Evolutionary conservation across 805 yeast species (phyloP).

Genomic region (Yamadazyma nakazawae): DNA sequence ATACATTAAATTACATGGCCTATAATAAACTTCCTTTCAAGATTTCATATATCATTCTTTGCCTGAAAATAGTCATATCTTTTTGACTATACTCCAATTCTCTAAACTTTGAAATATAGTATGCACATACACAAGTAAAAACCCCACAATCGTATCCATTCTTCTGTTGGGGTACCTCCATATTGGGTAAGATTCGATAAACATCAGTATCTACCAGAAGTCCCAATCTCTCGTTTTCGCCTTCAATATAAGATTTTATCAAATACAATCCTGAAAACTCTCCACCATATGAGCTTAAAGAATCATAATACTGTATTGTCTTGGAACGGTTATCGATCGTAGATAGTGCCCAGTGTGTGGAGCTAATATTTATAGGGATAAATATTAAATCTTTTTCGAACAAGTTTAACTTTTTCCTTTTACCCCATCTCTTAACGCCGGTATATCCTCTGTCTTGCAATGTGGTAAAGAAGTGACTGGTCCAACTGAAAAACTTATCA

Average conservation of each 20-base stretch:
- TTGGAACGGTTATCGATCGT: conserved; percentile 61
- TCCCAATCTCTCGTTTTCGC: conserved; percentile 60
- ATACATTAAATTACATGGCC: neutral
- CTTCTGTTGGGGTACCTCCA: conserved; percentile 69
- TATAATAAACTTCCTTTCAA: conserved; percentile 14
- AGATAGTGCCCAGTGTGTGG: conserved; percentile 90
- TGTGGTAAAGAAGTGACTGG: conserved; percentile 83
- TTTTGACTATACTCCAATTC: conserved; percentile 55
- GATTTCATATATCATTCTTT: conserved; percentile 66
- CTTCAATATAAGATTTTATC: conserved; percentile 58
- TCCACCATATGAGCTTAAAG: conserved; percentile 48
- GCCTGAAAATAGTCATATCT: conserved; percentile 68
- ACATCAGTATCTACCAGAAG: conserved; percentile 14
- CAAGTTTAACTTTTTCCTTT: conserved; percentile 40
- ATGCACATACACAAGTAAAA: conserved; percentile 77
- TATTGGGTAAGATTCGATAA: conserved; percentile 24
- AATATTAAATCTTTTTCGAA: conserved; percentile 61
- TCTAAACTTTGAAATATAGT: conserved; percentile 51
- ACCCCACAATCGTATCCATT: conserved; percentile 97
- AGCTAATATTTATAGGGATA: conserved; percentile 80
- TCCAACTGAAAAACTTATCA: conserved; percentile 59
- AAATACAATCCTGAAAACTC: conserved; percentile 33
- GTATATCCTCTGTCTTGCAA: conserved; percentile 68
- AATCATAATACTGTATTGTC: conserved; percentile 72
- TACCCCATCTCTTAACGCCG: conserved; percentile 35